Conservation (phyloP, 2,329 filamentous ascomycete species). For the Trichoderma guizhouense region DNA sequence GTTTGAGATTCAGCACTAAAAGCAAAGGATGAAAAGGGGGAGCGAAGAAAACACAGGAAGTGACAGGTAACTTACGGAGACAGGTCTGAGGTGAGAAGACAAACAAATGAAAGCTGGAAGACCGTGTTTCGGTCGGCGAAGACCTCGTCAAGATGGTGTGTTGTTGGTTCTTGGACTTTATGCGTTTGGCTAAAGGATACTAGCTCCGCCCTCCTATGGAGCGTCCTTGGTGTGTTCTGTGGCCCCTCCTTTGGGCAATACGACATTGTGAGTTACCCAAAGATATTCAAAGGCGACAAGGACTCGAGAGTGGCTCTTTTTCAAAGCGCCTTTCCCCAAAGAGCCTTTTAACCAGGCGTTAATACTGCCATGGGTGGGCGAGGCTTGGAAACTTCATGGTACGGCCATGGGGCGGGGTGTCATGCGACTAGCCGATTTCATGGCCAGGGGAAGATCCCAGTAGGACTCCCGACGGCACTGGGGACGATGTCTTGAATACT, state of each 20-base stretch:
- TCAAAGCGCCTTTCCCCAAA: background rate
- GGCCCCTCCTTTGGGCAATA: background rate
- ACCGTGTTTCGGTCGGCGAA: background rate
- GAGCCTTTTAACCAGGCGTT: constrained; percentile 4
- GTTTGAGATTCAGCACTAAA: background rate
- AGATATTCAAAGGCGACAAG: background rate
- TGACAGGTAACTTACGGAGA: background rate
- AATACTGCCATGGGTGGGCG: background rate
- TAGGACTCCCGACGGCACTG: background rate
- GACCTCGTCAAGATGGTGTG: constrained; percentile 13
- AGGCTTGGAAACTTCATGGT: background rate
- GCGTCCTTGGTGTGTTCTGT: background rate
- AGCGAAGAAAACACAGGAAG: background rate
- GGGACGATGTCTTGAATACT: background rate
- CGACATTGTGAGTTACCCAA: constrained; percentile 3
- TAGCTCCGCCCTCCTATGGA: constrained; percentile 1
- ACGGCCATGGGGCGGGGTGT: background rate
- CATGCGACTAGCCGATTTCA: background rate
- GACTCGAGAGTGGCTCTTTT: background rate
- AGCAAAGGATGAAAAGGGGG: background rate
- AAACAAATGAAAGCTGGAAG: background rate
- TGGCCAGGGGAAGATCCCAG: background rate
- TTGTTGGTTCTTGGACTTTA: constrained; percentile 15
- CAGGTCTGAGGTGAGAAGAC: background rate
- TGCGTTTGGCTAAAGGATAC: constrained; percentile 7